Evolutionary conservation across 1,139 yeast species (phyloP), one percentile per base, ranked within the genome.

Genomic region (Nakaseomyces kungkrabaensis): DNA sequence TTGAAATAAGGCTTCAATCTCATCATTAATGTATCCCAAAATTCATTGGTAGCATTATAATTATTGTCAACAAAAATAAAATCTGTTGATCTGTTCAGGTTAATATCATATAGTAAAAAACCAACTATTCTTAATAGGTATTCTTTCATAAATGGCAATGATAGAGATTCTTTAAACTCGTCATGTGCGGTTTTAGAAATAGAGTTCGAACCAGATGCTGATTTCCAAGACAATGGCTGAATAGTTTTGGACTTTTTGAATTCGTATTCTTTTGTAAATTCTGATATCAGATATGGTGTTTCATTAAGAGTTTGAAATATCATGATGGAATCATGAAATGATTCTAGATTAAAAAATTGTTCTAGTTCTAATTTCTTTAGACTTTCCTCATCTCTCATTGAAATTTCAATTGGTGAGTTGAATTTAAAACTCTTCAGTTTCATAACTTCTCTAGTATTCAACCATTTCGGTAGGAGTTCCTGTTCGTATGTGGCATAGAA

Each of bases 391-490:
- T 79, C 82, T 57, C 95, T 72, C 65, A 85, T 72, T 4, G 89
- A 79, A 11, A 81, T 67, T 65, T 90, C 97, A 6, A 89, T 87
- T 0, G 96, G 88, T 0, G 96, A 85, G 63, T 89, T 89, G 55
- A 90, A 77, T 59, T 83, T 82, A 63, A 79, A 89, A 22, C 77
- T 74, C 10, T 72, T 67, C 51, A 85, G 74, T 22, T 77, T 73
- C 47, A 62, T 56, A 2, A 68, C 63, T 50, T 75, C 66, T 56
- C 70, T 55, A 26, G 54, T 57, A 27, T 56, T 57, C 34, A 59
- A 42, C 69, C 69, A 66, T 6, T 57, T 54, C 3, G 61, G 59
- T 34, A 62, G 80, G 47, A 88, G 74, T 8, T 70, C 68, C 26
- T 71, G 72, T 40, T 82, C 73, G 53, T 81, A 78, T 27, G 59